These are phyloP conservation scores for Lotmaria passim DNA, from an alignment of 208 protist genomes.

Conservation along the genomic window DNA sequence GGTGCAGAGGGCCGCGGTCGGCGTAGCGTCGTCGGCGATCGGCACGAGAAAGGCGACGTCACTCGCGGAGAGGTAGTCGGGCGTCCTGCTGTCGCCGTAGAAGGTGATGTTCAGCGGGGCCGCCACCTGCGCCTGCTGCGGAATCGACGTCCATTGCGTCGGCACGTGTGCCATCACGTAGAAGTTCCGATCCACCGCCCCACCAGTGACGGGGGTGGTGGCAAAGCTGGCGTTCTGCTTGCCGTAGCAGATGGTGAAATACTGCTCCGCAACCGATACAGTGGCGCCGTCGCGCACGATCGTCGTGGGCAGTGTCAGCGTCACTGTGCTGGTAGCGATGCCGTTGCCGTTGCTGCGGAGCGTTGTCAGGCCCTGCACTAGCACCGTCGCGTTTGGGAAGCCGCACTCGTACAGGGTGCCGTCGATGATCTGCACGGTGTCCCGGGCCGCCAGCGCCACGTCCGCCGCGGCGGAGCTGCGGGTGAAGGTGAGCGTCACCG, in stretches of 20 bases:
- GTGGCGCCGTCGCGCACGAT: conserved; percentile 3
- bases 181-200: conserved; percentile 66
- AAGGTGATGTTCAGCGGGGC: conserved; percentile 72
- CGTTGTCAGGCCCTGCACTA: conserved; percentile 43
- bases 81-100: conserved; percentile 30
- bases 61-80: conserved; percentile 46
- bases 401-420: conserved; percentile 82
- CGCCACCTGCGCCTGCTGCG: conserved; percentile 56
- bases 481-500: conserved; percentile 59
- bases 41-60: conserved; percentile 76
- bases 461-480: conserved; percentile 6
- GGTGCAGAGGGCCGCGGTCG: conserved; percentile 7
- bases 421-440: conserved; percentile 72
- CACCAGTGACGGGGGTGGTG: conserved; percentile 52
- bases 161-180: conserved; percentile 51
- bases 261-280: conserved; percentile 9
- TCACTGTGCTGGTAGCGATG: conserved; percentile 19
- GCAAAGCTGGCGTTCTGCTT: conserved; percentile 66
- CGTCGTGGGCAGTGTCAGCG: conserved; percentile 23
- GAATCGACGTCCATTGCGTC: conserved; percentile 48
- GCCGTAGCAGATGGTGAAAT: conserved; percentile 79
- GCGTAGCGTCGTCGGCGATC: conserved; percentile 17
- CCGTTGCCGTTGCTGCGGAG: conserved; percentile 16
- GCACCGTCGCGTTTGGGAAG: conserved; percentile 65
- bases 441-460: conserved; percentile 34